phyloP scores from a whole-genome alignment of 2,329 filamentous ascomycete species.

The Pseudogymnoascus sp. region DNA sequence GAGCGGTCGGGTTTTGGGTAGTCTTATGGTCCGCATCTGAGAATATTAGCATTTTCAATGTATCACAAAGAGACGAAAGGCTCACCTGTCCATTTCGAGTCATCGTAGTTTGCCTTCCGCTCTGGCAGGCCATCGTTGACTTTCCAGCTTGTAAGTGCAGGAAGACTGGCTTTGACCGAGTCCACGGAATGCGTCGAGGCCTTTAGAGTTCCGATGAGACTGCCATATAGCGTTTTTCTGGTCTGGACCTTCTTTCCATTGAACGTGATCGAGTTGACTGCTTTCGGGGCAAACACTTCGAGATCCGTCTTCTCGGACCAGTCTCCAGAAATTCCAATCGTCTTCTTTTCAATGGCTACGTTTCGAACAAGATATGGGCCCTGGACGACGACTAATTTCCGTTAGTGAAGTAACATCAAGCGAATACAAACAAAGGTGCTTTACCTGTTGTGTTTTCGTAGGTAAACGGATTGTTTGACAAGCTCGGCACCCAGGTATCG shows the following conservation, averaged over 20 bases:
- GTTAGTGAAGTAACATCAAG: not conserved
- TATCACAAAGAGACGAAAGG: not conserved
- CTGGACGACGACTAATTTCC: conserved; percentile 38
- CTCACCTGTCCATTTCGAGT: conserved; percentile 32
- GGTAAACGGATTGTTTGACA: conserved; percentile 25
- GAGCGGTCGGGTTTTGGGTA: conserved; percentile 34
- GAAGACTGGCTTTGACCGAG: conserved; percentile 15
- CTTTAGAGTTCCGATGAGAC: conserved; percentile 30
- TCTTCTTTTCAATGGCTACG: conserved; percentile 30
- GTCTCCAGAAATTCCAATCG: conserved; percentile 39
- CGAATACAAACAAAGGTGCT: not conserved
- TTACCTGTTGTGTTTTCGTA: not conserved
- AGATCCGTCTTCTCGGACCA: conserved; percentile 34
- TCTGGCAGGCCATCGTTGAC: conserved; percentile 38
- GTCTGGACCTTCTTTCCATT: conserved; percentile 37
- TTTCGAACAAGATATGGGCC: conserved; percentile 46
- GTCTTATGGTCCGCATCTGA: conserved; percentile 33
- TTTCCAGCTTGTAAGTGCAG: conserved; percentile 26
- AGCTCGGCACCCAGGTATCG: conserved; percentile 46
- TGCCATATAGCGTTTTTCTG: conserved; percentile 26
- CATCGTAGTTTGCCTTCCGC: conserved; percentile 33
- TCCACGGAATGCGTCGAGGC: conserved; percentile 18
- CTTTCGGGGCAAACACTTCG: conserved; percentile 40
- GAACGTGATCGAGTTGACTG: conserved; percentile 40
- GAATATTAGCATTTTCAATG: conserved; percentile 11